Evolutionary conservation across 164 flowering plant species (phyloP).

Genomic region (Magnolia changhungtana): DNA sequence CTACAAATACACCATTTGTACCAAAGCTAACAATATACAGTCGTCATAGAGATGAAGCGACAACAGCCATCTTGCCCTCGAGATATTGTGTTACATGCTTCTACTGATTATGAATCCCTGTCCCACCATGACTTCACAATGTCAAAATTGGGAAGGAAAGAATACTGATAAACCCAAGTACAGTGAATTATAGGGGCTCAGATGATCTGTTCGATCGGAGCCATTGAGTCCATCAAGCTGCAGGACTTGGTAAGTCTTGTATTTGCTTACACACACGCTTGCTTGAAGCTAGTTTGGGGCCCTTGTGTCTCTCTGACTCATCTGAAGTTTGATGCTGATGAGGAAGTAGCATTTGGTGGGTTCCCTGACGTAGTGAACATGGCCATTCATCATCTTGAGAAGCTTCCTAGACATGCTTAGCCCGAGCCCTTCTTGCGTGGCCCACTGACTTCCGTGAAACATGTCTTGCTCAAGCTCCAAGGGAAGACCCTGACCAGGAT

Average conservation of each 20-base stretch:
- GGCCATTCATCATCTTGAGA: slow-evolving; percentile 73
- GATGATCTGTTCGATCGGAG: background rate
- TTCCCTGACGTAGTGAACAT: slow-evolving; percentile 78
- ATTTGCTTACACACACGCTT: background rate
- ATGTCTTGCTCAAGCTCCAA: slow-evolving; percentile 75
- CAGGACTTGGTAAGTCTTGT: background rate
- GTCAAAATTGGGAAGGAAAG: background rate
- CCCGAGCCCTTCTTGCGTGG: slow-evolving; percentile 76
- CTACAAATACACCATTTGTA: no score
- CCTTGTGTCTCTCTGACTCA: slow-evolving; percentile 27
- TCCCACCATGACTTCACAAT: background rate
- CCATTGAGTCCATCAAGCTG: background rate
- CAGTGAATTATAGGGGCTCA: background rate
- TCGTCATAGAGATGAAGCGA: background rate
- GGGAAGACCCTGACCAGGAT: slow-evolving; percentile 84
- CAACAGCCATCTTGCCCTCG: background rate
- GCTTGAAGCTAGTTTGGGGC: slow-evolving; percentile 18
- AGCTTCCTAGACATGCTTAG: slow-evolving; percentile 78
- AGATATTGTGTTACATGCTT: background rate
- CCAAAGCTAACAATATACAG: background rate
- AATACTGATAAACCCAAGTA: background rate
- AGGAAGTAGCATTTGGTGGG: slow-evolving; percentile 66
- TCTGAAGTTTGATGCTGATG: slow-evolving; percentile 55
- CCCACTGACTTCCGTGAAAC: slow-evolving; percentile 65
- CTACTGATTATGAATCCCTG: background rate